Conservation (phyloP, 305 asterid genomes). For the Fraxinus floribunda region DNA sequence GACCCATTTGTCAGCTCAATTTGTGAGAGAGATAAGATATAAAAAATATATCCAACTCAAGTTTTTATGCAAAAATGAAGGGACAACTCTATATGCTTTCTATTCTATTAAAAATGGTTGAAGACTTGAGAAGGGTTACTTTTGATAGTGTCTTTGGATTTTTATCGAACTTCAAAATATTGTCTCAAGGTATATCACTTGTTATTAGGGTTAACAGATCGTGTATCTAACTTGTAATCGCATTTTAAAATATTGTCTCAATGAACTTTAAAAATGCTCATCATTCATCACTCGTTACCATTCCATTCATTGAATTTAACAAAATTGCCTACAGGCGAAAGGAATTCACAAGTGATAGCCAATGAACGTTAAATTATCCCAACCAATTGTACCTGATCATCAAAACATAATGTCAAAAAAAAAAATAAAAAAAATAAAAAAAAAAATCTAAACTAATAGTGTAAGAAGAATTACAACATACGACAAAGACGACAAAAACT, state of each 20-base stretch:
- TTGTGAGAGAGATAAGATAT: background rate
- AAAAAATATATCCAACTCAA: background rate
- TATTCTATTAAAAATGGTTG: background rate
- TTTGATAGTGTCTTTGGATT: background rate
- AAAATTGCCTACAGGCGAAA: no score
- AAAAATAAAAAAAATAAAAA: no score
- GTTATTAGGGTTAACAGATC: background rate
- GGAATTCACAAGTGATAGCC: background rate
- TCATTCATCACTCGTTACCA: background rate
- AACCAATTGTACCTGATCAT: background rate
- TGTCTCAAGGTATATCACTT: background rate
- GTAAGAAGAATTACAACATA: background rate
- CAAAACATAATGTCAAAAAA: background rate
- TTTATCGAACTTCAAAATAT: background rate
- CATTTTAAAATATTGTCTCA: background rate
- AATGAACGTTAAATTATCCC: background rate
- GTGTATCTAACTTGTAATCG: background rate
- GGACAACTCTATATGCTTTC: background rate
- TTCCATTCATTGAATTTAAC: no score
- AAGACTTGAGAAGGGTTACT: background rate
- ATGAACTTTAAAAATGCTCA: background rate
- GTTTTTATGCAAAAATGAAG: background rate
- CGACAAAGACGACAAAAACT: background rate
- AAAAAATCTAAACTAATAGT: background rate
- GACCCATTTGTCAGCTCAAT: conserved; percentile 5